Evolutionary conservation across 345 rosid genomes (phyloP), one percentile per base, ranked within the genome.

Genomic region (Citrus reticulata): DNA sequence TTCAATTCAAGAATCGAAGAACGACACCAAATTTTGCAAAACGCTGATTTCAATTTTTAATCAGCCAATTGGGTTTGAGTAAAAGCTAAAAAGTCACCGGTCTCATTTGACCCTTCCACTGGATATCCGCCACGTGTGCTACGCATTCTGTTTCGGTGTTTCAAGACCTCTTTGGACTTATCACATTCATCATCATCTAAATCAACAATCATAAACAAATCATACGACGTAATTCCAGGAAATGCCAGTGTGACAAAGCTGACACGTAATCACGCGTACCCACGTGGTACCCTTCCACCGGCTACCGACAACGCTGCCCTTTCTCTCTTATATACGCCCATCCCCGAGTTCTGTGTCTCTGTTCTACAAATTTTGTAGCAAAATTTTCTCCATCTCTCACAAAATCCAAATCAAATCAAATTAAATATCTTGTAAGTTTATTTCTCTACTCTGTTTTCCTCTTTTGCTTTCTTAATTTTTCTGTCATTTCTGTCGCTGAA

Each of bases 281-380:
- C 30, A 86, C 91, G 90, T 90, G 94, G 84, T 88, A 37, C 27
- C 39, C 79, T 76, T 79, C 57, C 77, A 84, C 51, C 87, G 90
- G 93, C 80, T 81, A 87, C 93, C 93, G 91, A 90, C 94, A 89
- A 75, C 63, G 27, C 76, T 22, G 80, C 62, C 27, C 40, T 51
- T 67, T 82, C 77, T 82, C 85, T 73, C 84, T 68, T 16, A 13
- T 81, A 69, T 73, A 76, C 73, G 4, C 68, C 63, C 5, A 4
- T 30, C 61, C 39, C 14, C 75, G 24, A 30, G 3, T 27, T 16
- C 3, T 17, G 61, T 34, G 55, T 60, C 61, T 37, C 30, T 35
- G 68, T 34, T 11, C 1, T n/a, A 11, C 20, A 22, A 73, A 20
- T n/a, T 32, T 20, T 10, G 6, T 24, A 54, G 65, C 76, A 13